Base-by-base conservation (phyloP, 225 moss, liverwort and hornwort species). In the Climacium dendroides region DNA sequence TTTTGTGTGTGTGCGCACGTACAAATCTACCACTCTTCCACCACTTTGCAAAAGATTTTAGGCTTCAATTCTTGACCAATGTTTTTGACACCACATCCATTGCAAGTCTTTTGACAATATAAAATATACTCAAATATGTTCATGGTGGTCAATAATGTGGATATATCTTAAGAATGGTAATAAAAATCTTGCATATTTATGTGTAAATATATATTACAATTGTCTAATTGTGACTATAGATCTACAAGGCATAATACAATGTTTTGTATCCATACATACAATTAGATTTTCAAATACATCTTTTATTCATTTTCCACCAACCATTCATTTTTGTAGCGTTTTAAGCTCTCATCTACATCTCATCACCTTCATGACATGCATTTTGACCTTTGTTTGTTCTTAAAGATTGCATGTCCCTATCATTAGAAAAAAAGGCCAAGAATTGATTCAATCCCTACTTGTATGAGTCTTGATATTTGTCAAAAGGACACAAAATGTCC, bases 1-100 rank as follows among this genome's bases (percentile, higher is more conserved):
- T 45, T 45, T 5, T 10, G 1, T 35, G 0, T 22, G 2, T n/a
- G 5, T 4, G 2, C n/a, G n/a, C n/a, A n/a, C n/a, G n/a, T 17
- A 4, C 10, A 15, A 15, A 28, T 43, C 2, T 73, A 0, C 2
- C 0, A 10, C 6, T 29, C 8, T 18, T 73, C 45, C 17, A 47
- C 30, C 8, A n/a, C n/a, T 66, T n/a, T n/a, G 7, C 20, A n/a
- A n/a, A 66, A 1, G 8, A 1, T 4, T 19, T 0, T 22, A 3
- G n/a, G 20, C 11, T 66, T 66, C 73, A 47, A 47, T 18, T 73
- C 10, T 73, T 47, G 6, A 73, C 47, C 17, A 72, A 73, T 29
- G 47, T 30, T 71, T 70, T 29, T 17, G 6, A 28, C 6, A 17
- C 45, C 0, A 18, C 17, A 45, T 72, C 10, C 6, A 30, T 47